Base-by-base conservation (phyloP, 2,329 filamentous ascomycete genomes). In the Arthroderma sp. region DNA sequence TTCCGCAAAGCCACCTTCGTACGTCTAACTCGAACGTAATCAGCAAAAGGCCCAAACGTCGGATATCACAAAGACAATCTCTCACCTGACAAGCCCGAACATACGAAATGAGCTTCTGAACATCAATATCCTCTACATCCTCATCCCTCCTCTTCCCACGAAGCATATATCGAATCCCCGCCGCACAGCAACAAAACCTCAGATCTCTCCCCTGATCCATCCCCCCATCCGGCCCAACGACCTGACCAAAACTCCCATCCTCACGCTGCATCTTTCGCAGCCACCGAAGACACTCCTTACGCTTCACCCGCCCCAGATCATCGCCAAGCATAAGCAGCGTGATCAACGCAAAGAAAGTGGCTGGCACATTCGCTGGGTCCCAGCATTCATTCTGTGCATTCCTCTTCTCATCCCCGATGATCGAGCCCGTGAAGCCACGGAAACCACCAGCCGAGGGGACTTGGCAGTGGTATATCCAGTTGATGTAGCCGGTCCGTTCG, bases 181-280 rank as follows among this genome's bases (percentile, higher is more conserved):
- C 77, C 3, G 85, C 88, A 57, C 87, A 80, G 61, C 91, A 94
- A 54, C 86, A 91, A 59, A 89, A 89, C 45, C 91, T 74, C 66
- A 87, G 82, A 63, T 98, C 91, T 45, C 77, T 75, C 0, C 86
- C 86, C 0, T 89, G 89, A 32, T 80, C 76, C n/a, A 89, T 70
- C 33, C 64, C 65, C 8, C 70, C 74, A 52, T 59, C 70, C 4
- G 77, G 75, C 4, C 73, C 74, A 2, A 89, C 59, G 1, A 85
- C 75, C 63, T 98, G 88, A 0, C 88, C 91, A 61, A 98, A 96
- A 55, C 87, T 93, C 1, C 91, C 91, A 59, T 96, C 85, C 0
- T 68, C 63, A 28, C 87, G 75, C 68, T 98, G 91, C 61, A 96
- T 64, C 42, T 62, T 73, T 45, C 68, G 72, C 51, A 98, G 64